These are phyloP conservation scores for Erysimum cheiranthoides DNA, from an alignment of 345 rosid genomes.

Conservation along the genomic window DNA sequence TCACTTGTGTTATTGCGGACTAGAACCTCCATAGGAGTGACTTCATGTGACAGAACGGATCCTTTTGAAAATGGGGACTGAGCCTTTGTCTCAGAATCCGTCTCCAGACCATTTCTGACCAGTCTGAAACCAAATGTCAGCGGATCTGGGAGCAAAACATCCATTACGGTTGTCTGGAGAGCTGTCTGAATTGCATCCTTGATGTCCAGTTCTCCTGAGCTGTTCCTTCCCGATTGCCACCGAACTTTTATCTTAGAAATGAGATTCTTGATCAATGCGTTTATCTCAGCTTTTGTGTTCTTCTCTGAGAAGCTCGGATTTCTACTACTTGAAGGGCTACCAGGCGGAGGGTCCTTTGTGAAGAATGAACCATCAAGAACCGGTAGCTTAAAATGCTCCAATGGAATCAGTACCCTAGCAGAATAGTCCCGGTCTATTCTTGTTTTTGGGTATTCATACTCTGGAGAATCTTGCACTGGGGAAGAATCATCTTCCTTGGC, in stretches of 20 bases:
- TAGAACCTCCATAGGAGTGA: constrained; percentile 89
- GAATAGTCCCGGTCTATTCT: constrained; percentile 93
- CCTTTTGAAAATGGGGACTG: constrained; percentile 50
- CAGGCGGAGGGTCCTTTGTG: constrained; percentile 66
- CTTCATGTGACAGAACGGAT: constrained; percentile 73
- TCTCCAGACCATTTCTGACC: constrained; percentile 49
- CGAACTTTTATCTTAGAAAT: constrained; percentile 89
- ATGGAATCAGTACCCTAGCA: constrained; percentile 89
- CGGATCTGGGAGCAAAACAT: constrained; percentile 96
- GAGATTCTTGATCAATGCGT: constrained; percentile 81
- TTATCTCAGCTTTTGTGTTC: constrained; percentile 85
- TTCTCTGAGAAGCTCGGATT: constrained; percentile 80
- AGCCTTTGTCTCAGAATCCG: constrained; percentile 40
- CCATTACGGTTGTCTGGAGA: constrained; percentile 91
- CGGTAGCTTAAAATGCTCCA: constrained; percentile 95
- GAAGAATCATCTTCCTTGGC: constrained; percentile 53
- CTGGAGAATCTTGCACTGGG: constrained; percentile 58
- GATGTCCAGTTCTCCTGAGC: constrained; percentile 92
- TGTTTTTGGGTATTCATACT: constrained; percentile 81
- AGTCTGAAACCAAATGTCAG: constrained; percentile 91
- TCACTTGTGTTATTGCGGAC: constrained; percentile 92
- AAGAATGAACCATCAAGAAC: constrained; percentile 92
- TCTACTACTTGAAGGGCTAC: constrained; percentile 47
- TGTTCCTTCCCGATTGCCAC: constrained; percentile 96
- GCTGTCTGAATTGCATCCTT: constrained; percentile 91